phyloP scores from a whole-genome alignment of 257 asterid genomes.

The Salvia hispanica region DNA sequence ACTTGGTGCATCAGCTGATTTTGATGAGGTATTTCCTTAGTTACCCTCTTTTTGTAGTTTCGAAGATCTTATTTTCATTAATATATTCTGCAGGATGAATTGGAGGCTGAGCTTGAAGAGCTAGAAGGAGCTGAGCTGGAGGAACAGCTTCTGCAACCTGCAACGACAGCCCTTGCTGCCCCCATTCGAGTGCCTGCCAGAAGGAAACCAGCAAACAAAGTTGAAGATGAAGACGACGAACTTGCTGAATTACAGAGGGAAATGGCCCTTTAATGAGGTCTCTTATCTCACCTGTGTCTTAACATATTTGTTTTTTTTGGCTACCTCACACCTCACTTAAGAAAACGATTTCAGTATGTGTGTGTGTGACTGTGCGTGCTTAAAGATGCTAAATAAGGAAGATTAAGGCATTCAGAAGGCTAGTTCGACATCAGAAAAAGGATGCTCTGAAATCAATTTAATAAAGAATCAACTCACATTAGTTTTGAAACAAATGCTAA shows the following conservation, averaged over 20 bases:
- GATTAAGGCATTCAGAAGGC: neutral
- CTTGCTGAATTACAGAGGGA: conserved; percentile 72
- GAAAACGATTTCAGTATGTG: neutral
- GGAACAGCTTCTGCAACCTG: conserved; percentile 66
- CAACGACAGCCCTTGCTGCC: conserved; percentile 57
- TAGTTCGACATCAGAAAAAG: neutral
- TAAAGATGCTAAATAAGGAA: neutral
- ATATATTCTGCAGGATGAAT: conserved; percentile 48
- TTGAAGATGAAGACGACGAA: conserved; percentile 55
- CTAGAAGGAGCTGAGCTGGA: conserved; percentile 66
- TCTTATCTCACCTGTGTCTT: neutral
- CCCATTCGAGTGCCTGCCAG: conserved; percentile 51
- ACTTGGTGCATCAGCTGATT: conserved; percentile 65
- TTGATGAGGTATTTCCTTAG: conserved; percentile 51
- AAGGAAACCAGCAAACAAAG: conserved; percentile 47
- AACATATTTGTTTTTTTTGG: conserved; percentile 7
- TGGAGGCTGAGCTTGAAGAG: conserved; percentile 74
- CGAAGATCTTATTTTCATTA: neutral
- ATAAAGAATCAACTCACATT: too few relatives aligned
- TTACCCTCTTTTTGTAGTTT: conserved; percentile 11
- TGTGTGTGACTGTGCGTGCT: neutral
- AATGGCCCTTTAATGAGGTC: conserved; percentile 64
- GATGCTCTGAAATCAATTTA: neutral
- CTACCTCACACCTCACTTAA: neutral
- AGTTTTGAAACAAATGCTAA: neutral